A percentile compares a stretch with the other conserved stretches of the same genome.
These are phyloP conservation scores for Knoxia roxburghii DNA, from an alignment of 257 asterid species.

Conservation along the genomic window DNA sequence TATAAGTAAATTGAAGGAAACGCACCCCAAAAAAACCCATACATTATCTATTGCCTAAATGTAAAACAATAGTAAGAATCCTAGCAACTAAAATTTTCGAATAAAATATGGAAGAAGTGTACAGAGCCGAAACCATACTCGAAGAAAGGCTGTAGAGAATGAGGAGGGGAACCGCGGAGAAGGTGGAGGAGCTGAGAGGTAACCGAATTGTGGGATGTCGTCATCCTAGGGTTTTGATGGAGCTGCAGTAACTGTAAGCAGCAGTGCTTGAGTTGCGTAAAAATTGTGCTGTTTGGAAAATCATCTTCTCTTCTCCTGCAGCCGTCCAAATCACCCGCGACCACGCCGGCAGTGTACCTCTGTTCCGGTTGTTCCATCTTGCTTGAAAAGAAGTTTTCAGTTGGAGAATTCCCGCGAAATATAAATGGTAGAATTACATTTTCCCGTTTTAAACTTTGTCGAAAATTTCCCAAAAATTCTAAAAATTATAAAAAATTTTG, in stretches of 20 bases:
- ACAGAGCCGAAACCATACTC: slow-evolving; percentile 42
- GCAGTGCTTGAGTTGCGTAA: slow-evolving; percentile 54
- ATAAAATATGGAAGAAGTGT: not conserved
- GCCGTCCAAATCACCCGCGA: slow-evolving; percentile 1
- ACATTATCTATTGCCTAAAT: not conserved
- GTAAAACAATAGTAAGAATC: not conserved
- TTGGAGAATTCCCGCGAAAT: not conserved
- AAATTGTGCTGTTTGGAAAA: slow-evolving; percentile 22
- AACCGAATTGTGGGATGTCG: slow-evolving; percentile 20
- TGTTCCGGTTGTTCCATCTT: not conserved
- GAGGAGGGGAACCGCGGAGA: slow-evolving; percentile 48
- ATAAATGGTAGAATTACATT: too few species aligned
- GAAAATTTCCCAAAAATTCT: too few species aligned
- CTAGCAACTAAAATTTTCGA: not conserved
- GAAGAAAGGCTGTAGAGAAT: slow-evolving; percentile 54
- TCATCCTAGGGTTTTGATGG: slow-evolving; percentile 46
- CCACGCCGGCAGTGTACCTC: not conserved
- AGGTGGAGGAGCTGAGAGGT: slow-evolving; percentile 51
- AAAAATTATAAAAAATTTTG: too few species aligned
- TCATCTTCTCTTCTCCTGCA: slow-evolving; percentile 26
- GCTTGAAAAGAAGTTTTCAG: not conserved
- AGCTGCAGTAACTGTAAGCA: slow-evolving; percentile 59
- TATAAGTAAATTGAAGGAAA: too few species aligned
- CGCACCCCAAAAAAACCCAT: too few species aligned
- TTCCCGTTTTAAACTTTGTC: too few species aligned